These are phyloP conservation scores for Phaffia tasmanica DNA, from an alignment of 768 basidiomycete species.

Conservation along the genomic window DNA sequence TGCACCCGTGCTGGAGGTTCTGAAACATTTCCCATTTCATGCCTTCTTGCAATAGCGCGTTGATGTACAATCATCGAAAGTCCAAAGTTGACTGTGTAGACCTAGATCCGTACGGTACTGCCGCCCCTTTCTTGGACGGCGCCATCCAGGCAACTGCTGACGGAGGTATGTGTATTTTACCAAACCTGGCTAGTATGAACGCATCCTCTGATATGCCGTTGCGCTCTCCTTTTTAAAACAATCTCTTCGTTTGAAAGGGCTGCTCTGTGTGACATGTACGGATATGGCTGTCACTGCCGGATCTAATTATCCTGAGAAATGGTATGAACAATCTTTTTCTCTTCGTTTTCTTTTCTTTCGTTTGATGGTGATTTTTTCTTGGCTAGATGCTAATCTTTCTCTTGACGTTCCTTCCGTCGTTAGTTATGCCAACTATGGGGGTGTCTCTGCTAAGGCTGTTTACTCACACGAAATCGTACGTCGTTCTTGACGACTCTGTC, in stretches of 20 bases:
- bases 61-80: conserved; percentile 81
- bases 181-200: not conserved
- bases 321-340: conserved; percentile 44
- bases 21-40: not conserved
- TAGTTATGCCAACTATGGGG: conserved; percentile 93
- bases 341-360: not conserved
- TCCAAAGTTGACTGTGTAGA: conserved; percentile 86
- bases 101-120: conserved; percentile 94
- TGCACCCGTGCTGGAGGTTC: not conserved
- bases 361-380: not conserved
- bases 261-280: conserved; percentile 92
- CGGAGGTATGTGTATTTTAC: conserved; percentile 52
- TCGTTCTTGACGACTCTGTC: conserved; percentile 14
- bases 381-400: not conserved
- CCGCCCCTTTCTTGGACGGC: conserved; percentile 89
- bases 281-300: conserved; percentile 89
- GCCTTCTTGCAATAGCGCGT: conserved; percentile 45
- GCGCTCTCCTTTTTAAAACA: not conserved
- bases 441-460: conserved; percentile 77
- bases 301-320: conserved; percentile 91
- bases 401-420: not conserved
- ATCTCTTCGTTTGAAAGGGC: conserved; percentile 46
- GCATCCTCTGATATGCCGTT: not conserved
- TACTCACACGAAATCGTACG: conserved; percentile 86
- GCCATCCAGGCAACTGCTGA: conserved; percentile 81